Base-by-base conservation (phyloP, 768 basidiomycete species). In the Tephrocybe rancida region DNA sequence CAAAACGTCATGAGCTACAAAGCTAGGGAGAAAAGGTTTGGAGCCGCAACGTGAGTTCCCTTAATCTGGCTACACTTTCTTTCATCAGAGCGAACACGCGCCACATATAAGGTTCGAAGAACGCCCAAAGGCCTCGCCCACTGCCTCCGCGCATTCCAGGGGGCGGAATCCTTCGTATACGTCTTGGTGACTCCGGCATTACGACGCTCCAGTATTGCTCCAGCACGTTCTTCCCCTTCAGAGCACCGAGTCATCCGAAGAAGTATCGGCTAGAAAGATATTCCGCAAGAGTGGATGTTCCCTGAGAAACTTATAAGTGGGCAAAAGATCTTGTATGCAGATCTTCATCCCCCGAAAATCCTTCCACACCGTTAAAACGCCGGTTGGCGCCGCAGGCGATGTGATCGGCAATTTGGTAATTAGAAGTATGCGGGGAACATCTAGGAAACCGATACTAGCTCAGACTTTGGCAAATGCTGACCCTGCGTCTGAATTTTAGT, bases 331-430 rank as follows among this genome's bases (percentile, higher is more conserved):
- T 35, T 38, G n/a, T 18, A 44, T 38, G 47, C 34, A 49, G 51
- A 59, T 52, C 51, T 52, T 59, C 38, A 19, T 48, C 34, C 38
- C 26, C 45, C 22, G 49, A 55, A 54, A 51, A 44, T 51, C 25
- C 25, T n/a, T 47, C 11, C 24, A 25, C 38, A 42, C n/a, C n/a
- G 27, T 54, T 56, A 46, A 44, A 59, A 59, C 16, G 39, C 54
- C 55, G 52, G 55, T 44, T 47, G 44, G 44, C 52, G 34, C 43
- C 39, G 14, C 37, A 22, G 50, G 60, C 60, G 60, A 59, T 48
- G 38, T 61, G 60, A 61, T 61, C 60, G 60, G 60, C 60, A 56
- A 37, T 56, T 59, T 52, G 25, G 47, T 61, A 61, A 61, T 54
- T 39, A 35, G 35, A 51, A 59, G 48, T 2, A 30, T 43, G 52